A percentile compares a stretch with the other conserved stretches of the same genome.
These are phyloP conservation scores for Ascochyta pisi DNA, from an alignment of 2,329 filamentous ascomycete species.

Conservation along the genomic window DNA sequence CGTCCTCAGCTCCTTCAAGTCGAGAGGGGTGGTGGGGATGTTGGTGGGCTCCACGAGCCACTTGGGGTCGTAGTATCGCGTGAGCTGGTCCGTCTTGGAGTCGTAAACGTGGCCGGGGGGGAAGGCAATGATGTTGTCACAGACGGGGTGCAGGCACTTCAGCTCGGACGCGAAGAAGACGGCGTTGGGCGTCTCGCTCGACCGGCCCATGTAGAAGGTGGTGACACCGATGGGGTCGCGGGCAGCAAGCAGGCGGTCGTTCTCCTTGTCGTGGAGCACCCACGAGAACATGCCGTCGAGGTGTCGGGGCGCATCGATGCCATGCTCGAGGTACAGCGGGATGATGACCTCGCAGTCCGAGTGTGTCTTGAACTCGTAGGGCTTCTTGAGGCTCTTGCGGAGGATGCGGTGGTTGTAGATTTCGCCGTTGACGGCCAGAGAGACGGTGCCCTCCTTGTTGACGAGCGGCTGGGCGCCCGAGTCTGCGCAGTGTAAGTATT, in stretches of 20 bases:
- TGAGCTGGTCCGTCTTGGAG: constrained; percentile 84
- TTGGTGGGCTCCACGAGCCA: constrained; percentile 85
- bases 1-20: constrained; percentile 81
- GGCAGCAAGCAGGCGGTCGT: constrained; percentile 90
- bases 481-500: constrained; percentile 62
- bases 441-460: constrained; percentile 86
- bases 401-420: constrained; percentile 99
- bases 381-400: constrained; percentile 81
- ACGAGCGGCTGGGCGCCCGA: constrained; percentile 94
- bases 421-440: constrained; percentile 97
- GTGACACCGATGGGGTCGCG: constrained; percentile 97
- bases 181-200: constrained; percentile 79
- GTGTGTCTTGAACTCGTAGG: constrained; percentile 97
- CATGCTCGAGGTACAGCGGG: constrained; percentile 94
- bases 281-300: constrained; percentile 99
- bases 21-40: constrained; percentile 79
- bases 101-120: constrained; percentile 96
- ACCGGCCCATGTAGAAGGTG: constrained; percentile 93
- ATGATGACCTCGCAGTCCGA: constrained; percentile 99
- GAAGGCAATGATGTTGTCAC: constrained; percentile 93
- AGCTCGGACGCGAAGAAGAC: constrained; percentile 97
- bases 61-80: constrained; percentile 86
- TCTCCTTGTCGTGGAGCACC: constrained; percentile 94
- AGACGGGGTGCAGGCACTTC: constrained; percentile 90
- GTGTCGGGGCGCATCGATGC: constrained; percentile 87